Evolutionary conservation across 192 early-diverging fungal genomes (phyloP).

Genomic region (Lobosporangium transversale): DNA sequence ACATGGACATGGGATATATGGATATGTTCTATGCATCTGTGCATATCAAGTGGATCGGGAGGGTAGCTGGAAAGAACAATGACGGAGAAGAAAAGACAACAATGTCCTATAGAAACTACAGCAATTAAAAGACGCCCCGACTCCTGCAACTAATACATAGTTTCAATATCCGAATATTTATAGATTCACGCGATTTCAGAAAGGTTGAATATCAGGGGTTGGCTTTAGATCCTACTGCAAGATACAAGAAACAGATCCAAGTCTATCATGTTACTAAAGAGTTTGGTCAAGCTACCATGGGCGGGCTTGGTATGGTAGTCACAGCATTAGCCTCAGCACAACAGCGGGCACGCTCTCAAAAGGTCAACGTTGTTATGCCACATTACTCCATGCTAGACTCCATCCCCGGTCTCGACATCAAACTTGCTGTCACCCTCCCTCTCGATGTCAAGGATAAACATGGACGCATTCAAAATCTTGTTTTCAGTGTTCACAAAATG

Average conservation of each 20-base stretch:
- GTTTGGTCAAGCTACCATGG: conserved; percentile 64
- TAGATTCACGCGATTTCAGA: conserved; percentile 59
- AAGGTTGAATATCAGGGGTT: conserved; percentile 58
- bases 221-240: conserved; percentile 24
- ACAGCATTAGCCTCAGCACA: conserved; percentile 61
- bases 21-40: no score
- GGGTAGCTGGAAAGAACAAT: no score
- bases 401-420: conserved; percentile 31
- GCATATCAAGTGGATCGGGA: no score
- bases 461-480: conserved; percentile 31
- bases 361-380: conserved; percentile 62
- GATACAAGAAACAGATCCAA: conserved; percentile 39
- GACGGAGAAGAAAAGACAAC: no score
- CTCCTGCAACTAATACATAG: no score
- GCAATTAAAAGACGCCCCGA: no score
- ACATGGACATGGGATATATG: no score
- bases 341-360: conserved; percentile 39
- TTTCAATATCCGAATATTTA: no score
- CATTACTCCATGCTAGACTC: conserved; percentile 58
- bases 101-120: no score
- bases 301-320: conserved; percentile 63
- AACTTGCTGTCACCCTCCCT: conserved; percentile 18
- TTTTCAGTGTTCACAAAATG: conserved; percentile 53
- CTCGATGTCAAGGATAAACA: conserved; percentile 54
- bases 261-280: conserved; percentile 70